Percentiles rank a stretch among this genome's conserved stretches.
Evolutionary conservation across 2,329 filamentous ascomycete species (phyloP).

Genomic region (Fusarium longipes): DNA sequence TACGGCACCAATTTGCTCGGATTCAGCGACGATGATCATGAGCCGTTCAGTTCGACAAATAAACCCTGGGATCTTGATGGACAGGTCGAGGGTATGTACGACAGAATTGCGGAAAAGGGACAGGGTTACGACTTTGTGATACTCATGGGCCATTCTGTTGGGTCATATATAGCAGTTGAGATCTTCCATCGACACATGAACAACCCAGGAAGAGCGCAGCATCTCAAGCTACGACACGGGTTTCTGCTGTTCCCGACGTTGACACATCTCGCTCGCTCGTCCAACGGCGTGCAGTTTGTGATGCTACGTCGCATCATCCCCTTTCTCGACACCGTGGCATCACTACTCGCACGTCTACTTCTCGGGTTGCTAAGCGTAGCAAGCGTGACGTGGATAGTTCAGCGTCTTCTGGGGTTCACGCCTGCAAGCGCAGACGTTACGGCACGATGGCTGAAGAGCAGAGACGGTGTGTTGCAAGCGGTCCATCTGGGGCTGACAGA

Average conservation of each 20-base stretch:
- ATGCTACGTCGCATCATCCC: constrained; percentile 55
- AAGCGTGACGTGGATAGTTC: constrained; percentile 58
- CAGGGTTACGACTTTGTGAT: constrained; percentile 68
- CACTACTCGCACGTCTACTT: constrained; percentile 55
- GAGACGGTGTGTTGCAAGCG: constrained; percentile 69
- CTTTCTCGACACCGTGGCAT: constrained; percentile 55
- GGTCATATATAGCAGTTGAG: constrained; percentile 77
- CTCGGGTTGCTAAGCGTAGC: constrained; percentile 56
- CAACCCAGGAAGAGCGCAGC: constrained; percentile 48
- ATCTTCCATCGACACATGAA: constrained; percentile 68
- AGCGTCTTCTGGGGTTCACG: constrained; percentile 60
- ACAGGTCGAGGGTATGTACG: constrained; percentile 61
- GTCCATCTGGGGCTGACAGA: constrained; percentile 70
- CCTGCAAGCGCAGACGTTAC: constrained; percentile 62
- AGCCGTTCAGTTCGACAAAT: constrained; percentile 55
- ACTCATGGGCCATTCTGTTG: constrained; percentile 79
- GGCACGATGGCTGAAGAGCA: constrained; percentile 64
- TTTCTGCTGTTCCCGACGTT: constrained; percentile 81
- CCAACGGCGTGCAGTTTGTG: constrained; percentile 63
- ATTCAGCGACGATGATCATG: constrained; percentile 66
- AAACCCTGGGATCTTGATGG: constrained; percentile 64
- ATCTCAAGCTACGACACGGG: constrained; percentile 60
- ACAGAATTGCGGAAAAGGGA: constrained; percentile 52
- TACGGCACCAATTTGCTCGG: constrained; percentile 69
- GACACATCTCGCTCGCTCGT: constrained; percentile 73